These are phyloP conservation scores for Elsinoe fawcettii DNA, from an alignment of 2,329 filamentous ascomycete genomes.

Conservation along the genomic window DNA sequence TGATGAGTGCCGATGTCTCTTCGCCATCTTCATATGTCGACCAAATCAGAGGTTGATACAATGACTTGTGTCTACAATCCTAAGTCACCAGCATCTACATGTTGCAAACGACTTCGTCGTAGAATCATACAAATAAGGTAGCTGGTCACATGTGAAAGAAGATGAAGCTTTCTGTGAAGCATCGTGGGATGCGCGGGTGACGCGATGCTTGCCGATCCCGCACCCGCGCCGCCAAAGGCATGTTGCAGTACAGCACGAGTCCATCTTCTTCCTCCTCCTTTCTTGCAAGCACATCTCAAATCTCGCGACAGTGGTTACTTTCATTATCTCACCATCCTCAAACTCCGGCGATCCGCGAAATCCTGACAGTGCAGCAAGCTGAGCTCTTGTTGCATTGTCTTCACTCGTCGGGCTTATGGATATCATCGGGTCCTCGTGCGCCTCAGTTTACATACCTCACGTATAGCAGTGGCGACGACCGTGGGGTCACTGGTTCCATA, in stretches of 20 bases:
- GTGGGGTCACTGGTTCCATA: constrained; percentile 17
- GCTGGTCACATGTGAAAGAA: constrained; percentile 19
- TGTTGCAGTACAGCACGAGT: background rate
- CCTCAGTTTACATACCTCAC: constrained; percentile 44
- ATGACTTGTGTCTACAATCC: too few relatives aligned
- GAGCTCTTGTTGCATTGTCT: constrained; percentile 16
- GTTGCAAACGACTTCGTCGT: too few relatives aligned
- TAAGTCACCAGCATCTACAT: too few relatives aligned
- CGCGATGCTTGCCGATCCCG: constrained; percentile 23
- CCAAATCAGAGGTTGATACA: too few relatives aligned
- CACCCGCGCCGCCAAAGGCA: background rate
- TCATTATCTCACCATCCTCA: background rate
- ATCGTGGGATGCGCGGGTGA: constrained; percentile 23
- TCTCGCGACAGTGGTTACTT: background rate
- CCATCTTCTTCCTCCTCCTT: background rate
- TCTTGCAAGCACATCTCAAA: background rate
- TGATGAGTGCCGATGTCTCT: constrained; percentile 5
- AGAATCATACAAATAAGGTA: too few relatives aligned
- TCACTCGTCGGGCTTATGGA: constrained; percentile 40
- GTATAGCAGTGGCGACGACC: constrained; percentile 51
- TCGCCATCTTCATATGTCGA: too few relatives aligned
- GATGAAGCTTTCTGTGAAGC: constrained; percentile 17
- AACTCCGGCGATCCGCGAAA: background rate
- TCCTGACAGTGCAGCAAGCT: constrained; percentile 14
- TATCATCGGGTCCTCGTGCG: constrained; percentile 42